Evolutionary conservation across 257 asterid genomes (phyloP).

Genomic region (Datura wrightii): DNA sequence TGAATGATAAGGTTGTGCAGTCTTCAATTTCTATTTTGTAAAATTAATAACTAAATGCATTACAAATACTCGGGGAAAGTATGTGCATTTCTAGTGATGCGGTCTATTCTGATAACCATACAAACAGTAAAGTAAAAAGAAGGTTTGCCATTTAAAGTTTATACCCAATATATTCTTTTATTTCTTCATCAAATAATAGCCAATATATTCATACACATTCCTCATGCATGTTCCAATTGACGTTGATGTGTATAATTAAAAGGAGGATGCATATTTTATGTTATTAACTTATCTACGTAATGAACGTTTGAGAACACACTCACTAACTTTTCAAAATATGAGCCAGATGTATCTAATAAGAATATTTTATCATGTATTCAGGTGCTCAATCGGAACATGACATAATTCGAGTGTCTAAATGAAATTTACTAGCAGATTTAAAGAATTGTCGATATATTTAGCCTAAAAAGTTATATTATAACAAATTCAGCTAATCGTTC

Average conservation of each 20-base stretch:
- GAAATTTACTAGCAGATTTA: too few species aligned
- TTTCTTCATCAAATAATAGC: not conserved
- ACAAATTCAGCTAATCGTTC: not conserved
- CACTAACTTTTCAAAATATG: not conserved
- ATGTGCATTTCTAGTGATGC: not conserved
- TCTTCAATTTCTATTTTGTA: slow-evolving; percentile 4
- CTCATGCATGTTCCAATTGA: not conserved
- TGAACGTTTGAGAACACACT: not conserved
- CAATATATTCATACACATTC: not conserved
- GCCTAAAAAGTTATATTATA: not conserved
- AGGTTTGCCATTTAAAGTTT: not conserved
- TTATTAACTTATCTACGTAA: not conserved
- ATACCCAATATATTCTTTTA: not conserved
- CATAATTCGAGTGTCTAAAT: too few species aligned
- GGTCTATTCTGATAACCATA: not conserved
- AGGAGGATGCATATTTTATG: not conserved
- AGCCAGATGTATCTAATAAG: not conserved
- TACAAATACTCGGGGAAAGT: not conserved
- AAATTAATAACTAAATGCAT: not conserved
- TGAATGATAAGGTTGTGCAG: not conserved
- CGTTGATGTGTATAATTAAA: not conserved
- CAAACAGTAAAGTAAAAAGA: not conserved
- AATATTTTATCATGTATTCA: not conserved
- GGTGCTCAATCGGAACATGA: too few species aligned
- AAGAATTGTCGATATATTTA: not conserved